A percentile compares a stretch with the other conserved stretches of the same genome.
Conservation (phyloP, 2,329 filamentous ascomycete genomes). For the Allantophomopsis lycopodina region DNA sequence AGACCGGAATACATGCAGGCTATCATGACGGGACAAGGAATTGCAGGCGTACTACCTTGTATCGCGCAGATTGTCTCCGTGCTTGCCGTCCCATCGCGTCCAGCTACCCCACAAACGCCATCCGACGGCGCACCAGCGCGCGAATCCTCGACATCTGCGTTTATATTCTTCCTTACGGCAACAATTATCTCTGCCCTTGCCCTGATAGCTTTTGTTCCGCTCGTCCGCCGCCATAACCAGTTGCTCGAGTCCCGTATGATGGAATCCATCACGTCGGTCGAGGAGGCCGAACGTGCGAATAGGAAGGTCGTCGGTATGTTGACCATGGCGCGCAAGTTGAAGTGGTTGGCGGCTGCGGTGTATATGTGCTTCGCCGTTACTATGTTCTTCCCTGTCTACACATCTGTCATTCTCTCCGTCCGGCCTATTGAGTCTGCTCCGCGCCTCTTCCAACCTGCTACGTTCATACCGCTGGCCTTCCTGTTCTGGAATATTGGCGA, state of each 20-base stretch:
- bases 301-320: constrained; percentile 42
- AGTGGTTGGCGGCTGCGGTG: constrained; percentile 63
- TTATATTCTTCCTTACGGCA: constrained; percentile 84
- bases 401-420: constrained; percentile 47
- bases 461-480: constrained; percentile 84
- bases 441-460: constrained; percentile 52
- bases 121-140: constrained; percentile 17
- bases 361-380: constrained; percentile 71
- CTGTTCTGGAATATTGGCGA: constrained; percentile 74
- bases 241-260: constrained; percentile 37
- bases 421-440: constrained; percentile 25
- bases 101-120: background rate
- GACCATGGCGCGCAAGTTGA: constrained; percentile 62
- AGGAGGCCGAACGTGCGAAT: constrained; percentile 34
- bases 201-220: constrained; percentile 59
- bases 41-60: constrained; percentile 82
- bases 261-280: constrained; percentile 33
- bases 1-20: constrained; percentile 84
- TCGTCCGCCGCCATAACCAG: constrained; percentile 46
- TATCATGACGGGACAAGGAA: constrained; percentile 87
- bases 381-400: constrained; percentile 95
- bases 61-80: constrained; percentile 79
- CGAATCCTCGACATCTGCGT: constrained; percentile 55
- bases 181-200: constrained; percentile 60
- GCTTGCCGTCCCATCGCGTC: constrained; percentile 41